Conservation (phyloP, 352 stramenopile species). For the Blastocystis sp. region DNA sequence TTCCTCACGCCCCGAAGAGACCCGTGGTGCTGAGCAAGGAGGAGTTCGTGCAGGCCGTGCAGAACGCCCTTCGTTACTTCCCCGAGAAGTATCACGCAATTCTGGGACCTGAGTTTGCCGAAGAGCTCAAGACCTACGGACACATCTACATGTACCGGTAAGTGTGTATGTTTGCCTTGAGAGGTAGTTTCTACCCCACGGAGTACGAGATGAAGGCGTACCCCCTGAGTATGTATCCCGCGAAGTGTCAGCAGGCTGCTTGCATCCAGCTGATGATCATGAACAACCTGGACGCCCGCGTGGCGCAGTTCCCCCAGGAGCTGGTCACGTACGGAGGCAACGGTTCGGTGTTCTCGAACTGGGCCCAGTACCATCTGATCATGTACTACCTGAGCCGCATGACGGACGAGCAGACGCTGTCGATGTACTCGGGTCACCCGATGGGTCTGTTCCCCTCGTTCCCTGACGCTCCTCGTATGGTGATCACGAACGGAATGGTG, state of each 20-base stretch:
- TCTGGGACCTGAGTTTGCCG: slow-evolving; percentile 71
- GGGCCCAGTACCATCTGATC: slow-evolving; percentile 73
- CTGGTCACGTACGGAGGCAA: slow-evolving; percentile 77
- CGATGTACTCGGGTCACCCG: slow-evolving; percentile 77
- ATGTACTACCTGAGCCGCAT: slow-evolving; percentile 76
- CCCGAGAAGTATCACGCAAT: slow-evolving; percentile 66
- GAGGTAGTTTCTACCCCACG: slow-evolving; percentile 65
- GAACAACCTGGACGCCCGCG: slow-evolving; percentile 73
- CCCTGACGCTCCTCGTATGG: slow-evolving; percentile 69
- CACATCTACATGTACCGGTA: slow-evolving; percentile 77
- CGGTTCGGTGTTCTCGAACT: slow-evolving; percentile 76
- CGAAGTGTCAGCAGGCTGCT: slow-evolving; percentile 68
- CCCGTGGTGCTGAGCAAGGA: slow-evolving; percentile 41
- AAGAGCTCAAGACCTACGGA: slow-evolving; percentile 73
- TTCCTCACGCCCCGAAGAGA: slow-evolving; percentile 42
- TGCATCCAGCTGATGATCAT: slow-evolving; percentile 79
- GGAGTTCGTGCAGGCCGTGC: slow-evolving; percentile 63
- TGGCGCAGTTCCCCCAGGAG: slow-evolving; percentile 76
- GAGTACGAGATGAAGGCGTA: slow-evolving; percentile 78
- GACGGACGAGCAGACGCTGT: slow-evolving; percentile 74
- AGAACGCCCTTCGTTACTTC: slow-evolving; percentile 78
- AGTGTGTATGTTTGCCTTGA: not conserved
- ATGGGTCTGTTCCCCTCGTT: slow-evolving; percentile 73
- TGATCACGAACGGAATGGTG: slow-evolving; percentile 77
- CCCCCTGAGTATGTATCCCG: slow-evolving; percentile 69